Evolutionary conservation across 345 rosid species (phyloP), one percentile per base, ranked within the genome.

Genomic region (Citrus australasica): DNA sequence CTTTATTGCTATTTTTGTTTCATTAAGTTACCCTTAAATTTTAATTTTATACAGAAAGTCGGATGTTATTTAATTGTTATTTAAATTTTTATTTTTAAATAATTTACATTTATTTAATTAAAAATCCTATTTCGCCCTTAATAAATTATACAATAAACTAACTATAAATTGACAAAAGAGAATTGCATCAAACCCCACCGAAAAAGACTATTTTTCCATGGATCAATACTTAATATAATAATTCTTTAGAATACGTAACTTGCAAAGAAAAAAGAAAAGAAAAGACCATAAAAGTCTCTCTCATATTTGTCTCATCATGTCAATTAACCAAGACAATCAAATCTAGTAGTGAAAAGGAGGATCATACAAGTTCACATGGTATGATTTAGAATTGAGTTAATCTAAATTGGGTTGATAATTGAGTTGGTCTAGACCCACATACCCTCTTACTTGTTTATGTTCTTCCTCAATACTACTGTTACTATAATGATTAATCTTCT

Each of bases 361-460:
- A 24, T 22, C 33, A 22, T 9, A 7, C 48, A 37, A 58, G 35
- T 79, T 67, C 30, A 13, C 38, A 21, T 7, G 4, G 68, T 32
- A 65, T 73, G 69, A 58, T 65, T 76, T 76, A 2, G 42, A 67
- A 62, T 28, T 30, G 37, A 62, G 51, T 17, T 27, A 4, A 22
- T 60, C 51, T 24, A n/a, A 53, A 77, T 3, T 46, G 59, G 72
- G 40, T 67, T 67, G 9, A 74, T 53, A 33, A 60, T 75, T 25
- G 68, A 76, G 64, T 22, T 51, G 74, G 25, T 71, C 40, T 67
- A 28, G 78, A 42, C 72, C 82, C 80, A 75, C 76, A 0, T 7
- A 9, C 24, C 38, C 53, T 7, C 37, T 46, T 67, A 5, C 80
- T 71, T 81, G 69, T 14, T 69, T 74, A 1, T 40, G 46, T 69